These are phyloP conservation scores for Albizia julibrissin DNA, from an alignment of 306 rosid species.

Conservation along the genomic window DNA sequence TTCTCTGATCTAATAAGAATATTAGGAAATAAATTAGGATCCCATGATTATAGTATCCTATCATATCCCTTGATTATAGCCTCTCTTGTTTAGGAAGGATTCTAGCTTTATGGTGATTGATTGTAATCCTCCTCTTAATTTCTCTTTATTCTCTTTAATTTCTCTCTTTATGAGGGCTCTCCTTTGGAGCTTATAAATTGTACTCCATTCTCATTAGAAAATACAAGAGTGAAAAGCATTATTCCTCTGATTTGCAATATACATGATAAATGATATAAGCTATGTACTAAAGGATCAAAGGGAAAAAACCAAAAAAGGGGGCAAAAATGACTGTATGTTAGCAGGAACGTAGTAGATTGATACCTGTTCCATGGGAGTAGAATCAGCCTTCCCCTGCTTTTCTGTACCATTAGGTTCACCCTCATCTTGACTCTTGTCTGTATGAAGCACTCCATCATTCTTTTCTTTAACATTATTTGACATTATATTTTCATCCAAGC, in stretches of 20 bases:
- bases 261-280: not conserved
- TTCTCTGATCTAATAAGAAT: too few relatives aligned
- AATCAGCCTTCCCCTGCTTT: constrained; percentile 51
- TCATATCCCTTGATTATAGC: too few relatives aligned
- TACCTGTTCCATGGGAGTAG: constrained; percentile 83
- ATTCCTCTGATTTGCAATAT: not conserved
- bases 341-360: not conserved
- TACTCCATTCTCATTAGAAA: too few relatives aligned
- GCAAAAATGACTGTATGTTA: not conserved
- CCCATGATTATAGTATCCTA: too few relatives aligned
- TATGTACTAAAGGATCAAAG: not conserved
- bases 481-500: constrained; percentile 47
- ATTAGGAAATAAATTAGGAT: too few relatives aligned
- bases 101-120: too few relatives aligned
- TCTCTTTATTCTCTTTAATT: too few relatives aligned
- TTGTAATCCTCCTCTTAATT: too few relatives aligned
- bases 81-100: too few relatives aligned
- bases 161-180: too few relatives aligned
- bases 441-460: constrained; percentile 33
- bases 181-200: too few relatives aligned
- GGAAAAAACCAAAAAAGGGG: not conserved
- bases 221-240: too few relatives aligned
- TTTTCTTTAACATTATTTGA: constrained; percentile 43
- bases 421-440: constrained; percentile 35
- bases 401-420: constrained; percentile 49